Base-by-base conservation (phyloP, 2,329 filamentous ascomycete species). In the Albophoma yamanashiensis region DNA sequence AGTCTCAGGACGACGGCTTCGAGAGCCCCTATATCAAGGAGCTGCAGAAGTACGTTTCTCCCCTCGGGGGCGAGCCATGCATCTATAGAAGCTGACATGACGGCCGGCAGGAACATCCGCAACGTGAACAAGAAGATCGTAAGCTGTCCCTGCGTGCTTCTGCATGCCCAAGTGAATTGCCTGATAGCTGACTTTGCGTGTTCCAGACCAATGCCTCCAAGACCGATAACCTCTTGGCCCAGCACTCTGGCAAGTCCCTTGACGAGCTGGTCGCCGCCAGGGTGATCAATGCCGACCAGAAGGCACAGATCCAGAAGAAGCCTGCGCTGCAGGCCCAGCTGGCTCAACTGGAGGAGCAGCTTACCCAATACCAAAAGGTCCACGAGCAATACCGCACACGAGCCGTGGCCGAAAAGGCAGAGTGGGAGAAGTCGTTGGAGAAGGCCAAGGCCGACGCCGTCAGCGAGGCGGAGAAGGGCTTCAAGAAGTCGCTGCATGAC, bases 51-150 rank as follows among this genome's bases (percentile, higher is more conserved):
- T 96, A 78, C 72, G 86, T 72, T 72, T 40, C 39, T 47, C 8
- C 15, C 31, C 31, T 5, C 31, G 2, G 34, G 7, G 31, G 31
- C 27, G 9, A 15, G 14, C 36, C 15, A 31, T 15, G 6, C 31
- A 5, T 38, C 31, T 40, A 17, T 6, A 17, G 12, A 5, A 38
- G 3, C 47, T 45, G 17, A 62, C n/a, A 40, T 36, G 36, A 56
- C 8, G 4, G n/a, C 17, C 12, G 22, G 9, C 34, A 96, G 92
- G 82, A 91, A 85, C 75, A 89, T 97, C 68, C 92, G 93, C 71
- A 96, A 94, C 75, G 79, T 94, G 70, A 89, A 87, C 80, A 97
- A 97, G 84, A 97, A 97, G 78, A 87, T 97, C 69, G 91, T 96
- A 77, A 78, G 89, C 79, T 59, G 6, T 40, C 50, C 27, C 27